A percentile compares a stretch with the other conserved stretches of the same genome.
Conservation (phyloP, 805 yeast genomes). For the Jamesozyma gamospora region DNA sequence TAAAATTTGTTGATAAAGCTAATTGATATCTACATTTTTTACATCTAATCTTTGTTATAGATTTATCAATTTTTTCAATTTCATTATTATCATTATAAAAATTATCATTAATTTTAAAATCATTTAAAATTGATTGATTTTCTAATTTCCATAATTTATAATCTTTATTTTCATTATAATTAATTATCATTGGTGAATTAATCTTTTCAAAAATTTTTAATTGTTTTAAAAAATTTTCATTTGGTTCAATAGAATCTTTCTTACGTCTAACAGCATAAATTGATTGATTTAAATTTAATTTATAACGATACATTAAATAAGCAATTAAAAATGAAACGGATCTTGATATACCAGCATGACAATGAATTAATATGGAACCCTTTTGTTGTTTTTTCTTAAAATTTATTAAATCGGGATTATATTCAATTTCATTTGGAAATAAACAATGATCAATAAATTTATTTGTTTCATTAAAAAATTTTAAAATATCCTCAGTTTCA, state of each 20-base stretch:
- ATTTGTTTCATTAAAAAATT: slow-evolving; percentile 50
- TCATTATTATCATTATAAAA: slow-evolving; percentile 26
- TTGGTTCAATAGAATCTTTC: slow-evolving; percentile 55
- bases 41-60: slow-evolving; percentile 52
- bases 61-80: slow-evolving; percentile 22
- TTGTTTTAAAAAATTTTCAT: slow-evolving; percentile 65
- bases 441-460: slow-evolving; percentile 58
- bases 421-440: slow-evolving; percentile 33
- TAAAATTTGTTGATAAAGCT: slow-evolving; percentile 53
- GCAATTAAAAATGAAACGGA: slow-evolving; percentile 82
- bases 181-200: slow-evolving; percentile 16
- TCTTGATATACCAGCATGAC: slow-evolving; percentile 90
- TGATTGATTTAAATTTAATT: slow-evolving; percentile 50
- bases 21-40: slow-evolving; percentile 68
- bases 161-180: slow-evolving; percentile 20
- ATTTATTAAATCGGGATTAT: slow-evolving; percentile 22
- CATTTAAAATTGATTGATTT: slow-evolving; percentile 24
- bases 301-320: slow-evolving; percentile 73
- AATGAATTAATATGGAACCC: slow-evolving; percentile 51
- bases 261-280: slow-evolving; percentile 65
- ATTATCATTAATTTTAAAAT: slow-evolving; percentile 28
- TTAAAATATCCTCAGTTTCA: slow-evolving; percentile 53
- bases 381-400: slow-evolving; percentile 31
- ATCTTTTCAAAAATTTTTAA: slow-evolving; percentile 48
- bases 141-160: slow-evolving; percentile 38